These are phyloP conservation scores for Trametes cingulata DNA, from an alignment of 768 basidiomycete species.

Conservation along the genomic window DNA sequence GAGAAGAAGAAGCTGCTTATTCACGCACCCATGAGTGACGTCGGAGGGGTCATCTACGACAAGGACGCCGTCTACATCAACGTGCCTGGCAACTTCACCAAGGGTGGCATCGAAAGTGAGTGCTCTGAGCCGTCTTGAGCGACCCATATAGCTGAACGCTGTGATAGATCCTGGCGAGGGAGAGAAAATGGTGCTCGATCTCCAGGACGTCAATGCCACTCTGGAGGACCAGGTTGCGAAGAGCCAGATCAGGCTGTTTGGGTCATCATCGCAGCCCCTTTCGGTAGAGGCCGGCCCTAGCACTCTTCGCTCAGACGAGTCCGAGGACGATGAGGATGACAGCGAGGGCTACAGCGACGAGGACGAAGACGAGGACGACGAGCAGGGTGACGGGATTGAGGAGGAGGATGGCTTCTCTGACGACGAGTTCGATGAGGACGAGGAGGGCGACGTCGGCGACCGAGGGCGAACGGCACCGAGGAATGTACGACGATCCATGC, in stretches of 20 bases:
- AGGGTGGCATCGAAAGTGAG: slow-evolving; percentile 67
- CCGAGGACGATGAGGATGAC: slow-evolving; percentile 38
- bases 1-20: slow-evolving; percentile 92
- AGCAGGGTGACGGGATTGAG: slow-evolving; percentile 5
- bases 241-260: slow-evolving; percentile 83
- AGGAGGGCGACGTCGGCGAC: slow-evolving; percentile 27
- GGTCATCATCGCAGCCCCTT: slow-evolving; percentile 74
- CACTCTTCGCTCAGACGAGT: slow-evolving; percentile 20
- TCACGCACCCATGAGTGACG: slow-evolving; percentile 98
- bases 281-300: slow-evolving; percentile 39
- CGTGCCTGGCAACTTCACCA: slow-evolving; percentile 91
- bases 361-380: slow-evolving; percentile 18
- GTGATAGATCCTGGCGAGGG: slow-evolving; percentile 76
- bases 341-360: slow-evolving; percentile 30
- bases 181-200: slow-evolving; percentile 95
- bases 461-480: slow-evolving; percentile 55
- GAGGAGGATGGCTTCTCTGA: slow-evolving; percentile 7
- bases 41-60: slow-evolving; percentile 95
- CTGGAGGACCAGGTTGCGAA: slow-evolving; percentile 81
- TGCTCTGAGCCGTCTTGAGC: not conserved
- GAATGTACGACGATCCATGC: slow-evolving; percentile 39
- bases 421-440: slow-evolving; percentile 20
- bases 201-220: slow-evolving; percentile 83
- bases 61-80: slow-evolving; percentile 99
- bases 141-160: not conserved